Base-by-base conservation (phyloP, 2,329 filamentous ascomycete genomes). In the Escovopsis sp. region DNA sequence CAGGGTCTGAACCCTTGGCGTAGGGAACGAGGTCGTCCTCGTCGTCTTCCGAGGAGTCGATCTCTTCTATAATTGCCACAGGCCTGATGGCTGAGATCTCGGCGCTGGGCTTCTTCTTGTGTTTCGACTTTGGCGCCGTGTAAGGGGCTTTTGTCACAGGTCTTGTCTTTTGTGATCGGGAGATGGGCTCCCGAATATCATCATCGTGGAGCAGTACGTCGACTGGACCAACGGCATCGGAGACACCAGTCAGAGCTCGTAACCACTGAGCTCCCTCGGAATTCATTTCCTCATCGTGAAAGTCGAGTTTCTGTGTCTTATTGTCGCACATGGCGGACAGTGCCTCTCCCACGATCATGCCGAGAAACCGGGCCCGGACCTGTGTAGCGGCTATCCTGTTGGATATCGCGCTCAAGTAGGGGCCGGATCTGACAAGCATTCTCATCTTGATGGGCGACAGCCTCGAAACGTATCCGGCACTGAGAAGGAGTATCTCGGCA, bases 261-360 rank as follows among this genome's bases (percentile, higher is more conserved):
- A 88, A 87, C 73, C 79, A 83, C 27, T 64, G 59, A 2, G 79
- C 80, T 50, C 94, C 86, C 1, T 72, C 66, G 2, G 70, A 74
- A 31, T 76, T 68, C 51, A 76, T 76, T 39, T 92, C 86, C 15
- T 90, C 80, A 48, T 87, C 70, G 27, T 87, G 77, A 49, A 98
- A 96, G 40, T 81, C 76, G 51, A 98, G 75, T 37, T 67, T 74
- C 38, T 78, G 79, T 8, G 79, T 79, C 18, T 68, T 69, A 45
- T 82, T 80, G 38, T 79, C 70, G 4, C 71, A 60, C 2, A 94
- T 54, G 2, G 60, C 52, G 1, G 75, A 79, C 0, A 79, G 56
- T 1, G 78, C 73, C 44, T 85, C 85, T 4, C 84, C 90, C 23
- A 94, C 76, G 2, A 82, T 66, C 75, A 98, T 92, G 0, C 90